These are phyloP conservation scores for Thermothelomyces thermophilus DNA, from an alignment of 2,329 filamentous ascomycete genomes.

Conservation along the genomic window DNA sequence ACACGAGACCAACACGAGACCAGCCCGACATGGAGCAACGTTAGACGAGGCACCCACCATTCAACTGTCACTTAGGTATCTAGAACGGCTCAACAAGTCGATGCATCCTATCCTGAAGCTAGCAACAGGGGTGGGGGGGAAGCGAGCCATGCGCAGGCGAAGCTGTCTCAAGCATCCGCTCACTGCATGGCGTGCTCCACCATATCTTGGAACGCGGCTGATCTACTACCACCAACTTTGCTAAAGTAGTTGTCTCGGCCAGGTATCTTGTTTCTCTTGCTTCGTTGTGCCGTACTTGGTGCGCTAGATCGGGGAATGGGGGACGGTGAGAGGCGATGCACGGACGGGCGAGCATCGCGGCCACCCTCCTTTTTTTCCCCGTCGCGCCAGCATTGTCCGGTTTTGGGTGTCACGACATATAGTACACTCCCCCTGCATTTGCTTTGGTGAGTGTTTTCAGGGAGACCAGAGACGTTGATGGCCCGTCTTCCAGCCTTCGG, in stretches of 20 bases:
- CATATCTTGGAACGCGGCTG: neutral
- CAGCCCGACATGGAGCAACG: neutral
- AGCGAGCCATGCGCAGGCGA: no score
- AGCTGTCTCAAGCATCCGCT: neutral
- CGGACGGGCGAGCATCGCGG: conserved; percentile 5
- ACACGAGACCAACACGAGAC: conserved; percentile 6
- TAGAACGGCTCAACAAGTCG: neutral
- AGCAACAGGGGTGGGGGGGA: neutral
- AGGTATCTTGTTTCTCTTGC: conserved; percentile 2
- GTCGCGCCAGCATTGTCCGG: conserved; percentile 4
- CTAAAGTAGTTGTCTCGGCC: neutral
- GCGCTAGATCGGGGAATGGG: no score
- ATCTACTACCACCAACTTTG: neutral
- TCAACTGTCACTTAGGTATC: neutral
- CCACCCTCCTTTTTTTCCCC: conserved; percentile 8
- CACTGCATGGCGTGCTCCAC: conserved; percentile 1
- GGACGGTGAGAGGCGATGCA: no score
- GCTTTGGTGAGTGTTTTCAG: neutral
- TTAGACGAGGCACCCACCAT: neutral
- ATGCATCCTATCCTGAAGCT: neutral
- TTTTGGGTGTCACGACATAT: conserved; percentile 13
- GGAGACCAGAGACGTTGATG: no score
- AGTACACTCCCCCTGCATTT: neutral
- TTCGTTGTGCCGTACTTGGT: conserved; percentile 3
- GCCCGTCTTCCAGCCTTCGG: no score